Percentiles rank a stretch among this genome's conserved stretches.
Evolutionary conservation across 129 eudicot genomes (phyloP).

Genomic region (Daucus carota): DH1_v3.0 NC_030382.2:37049001-37049500

Average conservation of each 20-base stretch:
- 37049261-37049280: conserved; percentile 41
- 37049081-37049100: not conserved
- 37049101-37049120: not conserved
- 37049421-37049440: no score
- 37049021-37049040: no score
- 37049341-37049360: conserved; percentile 22
- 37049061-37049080: not conserved
- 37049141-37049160: conserved; percentile 6
- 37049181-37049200: not conserved
- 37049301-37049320: conserved; percentile 32
- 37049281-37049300: conserved; percentile 12
- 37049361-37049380: conserved; percentile 10
- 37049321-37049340: conserved; percentile 11
- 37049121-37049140: conserved; percentile 13
- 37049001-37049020: no score
- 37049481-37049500: no score
- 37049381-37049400: not conserved
- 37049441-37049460: no score
- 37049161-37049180: not conserved
- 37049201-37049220: not conserved
- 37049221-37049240: not conserved
- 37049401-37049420: not conserved
- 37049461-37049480: no score
- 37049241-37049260: conserved; percentile 19
- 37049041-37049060: not conserved